Base-by-base conservation (phyloP, 2,329 filamentous ascomycete genomes). In the Microsporum audouinii region DNA sequence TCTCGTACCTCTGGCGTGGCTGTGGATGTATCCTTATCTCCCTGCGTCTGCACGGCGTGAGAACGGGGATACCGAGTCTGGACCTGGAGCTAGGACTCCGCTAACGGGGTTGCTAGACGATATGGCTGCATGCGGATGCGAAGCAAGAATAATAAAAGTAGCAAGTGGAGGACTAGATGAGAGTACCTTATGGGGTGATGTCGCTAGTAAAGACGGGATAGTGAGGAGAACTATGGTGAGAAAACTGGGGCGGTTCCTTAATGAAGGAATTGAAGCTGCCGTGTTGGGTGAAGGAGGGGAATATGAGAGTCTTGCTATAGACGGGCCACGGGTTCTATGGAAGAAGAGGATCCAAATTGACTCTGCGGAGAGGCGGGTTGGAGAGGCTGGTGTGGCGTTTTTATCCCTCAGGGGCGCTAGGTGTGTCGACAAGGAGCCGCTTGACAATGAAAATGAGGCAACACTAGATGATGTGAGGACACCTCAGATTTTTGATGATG, bases 61-160 rank as follows among this genome's bases (percentile, higher is more conserved):
- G 56, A 65, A 65, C 31, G 12, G 39, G 5, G 34, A 31, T 29
- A 61, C 67, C 5, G 60, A 63, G 67, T 23, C 17, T 23, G 36
- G 45, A 1, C n/a, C 12, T 29, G 2, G 7, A 1, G 31, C 14
- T 34, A 55, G 51, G 36, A 12, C n/a, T 2, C 51, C 51, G 1
- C 65, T 73, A 27, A 70, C 69, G 12, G 75, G 79, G 0, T 78
- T 97, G 23, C 78, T 99, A 58, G 79, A 83, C 62, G 91, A 96
- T 72, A 96, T 99, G 89, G 82, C 82, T 3, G 79, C 78, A 5
- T 83, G 85, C 2, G 87, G 87, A 0, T 83, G 95, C 60, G 89
- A 96, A 70, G 88, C 91, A n/a, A 81, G 91, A 63, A 89, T 99
- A 70, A 85, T 99, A 76, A 99, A 97, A 76, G 90, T 96, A 51